Percentiles rank a stretch among this genome's conserved stretches.
Conservation (phyloP, 2,329 filamentous ascomycete genomes). For the Monilinia aucupariae region DNA sequence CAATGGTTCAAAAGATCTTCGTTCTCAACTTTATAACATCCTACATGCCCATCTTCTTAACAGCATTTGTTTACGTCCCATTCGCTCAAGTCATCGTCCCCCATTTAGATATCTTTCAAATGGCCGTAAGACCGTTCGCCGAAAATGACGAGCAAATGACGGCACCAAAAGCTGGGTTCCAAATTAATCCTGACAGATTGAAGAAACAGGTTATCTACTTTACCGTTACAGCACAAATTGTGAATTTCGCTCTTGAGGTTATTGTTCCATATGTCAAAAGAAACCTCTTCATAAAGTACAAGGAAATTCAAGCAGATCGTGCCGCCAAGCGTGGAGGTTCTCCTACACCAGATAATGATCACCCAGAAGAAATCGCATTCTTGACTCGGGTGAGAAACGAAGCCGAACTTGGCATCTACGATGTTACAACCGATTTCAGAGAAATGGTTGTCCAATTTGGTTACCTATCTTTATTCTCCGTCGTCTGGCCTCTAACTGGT, state of each 20-base stretch:
- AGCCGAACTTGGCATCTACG: constrained; percentile 75
- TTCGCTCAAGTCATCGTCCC: constrained; percentile 82
- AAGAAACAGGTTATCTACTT: constrained; percentile 94
- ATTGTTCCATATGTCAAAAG: constrained; percentile 82
- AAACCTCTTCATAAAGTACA: constrained; percentile 70
- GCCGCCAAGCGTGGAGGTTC: constrained; percentile 49
- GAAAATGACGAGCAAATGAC: constrained; percentile 67
- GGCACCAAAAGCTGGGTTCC: constrained; percentile 56
- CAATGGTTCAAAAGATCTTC: constrained; percentile 88
- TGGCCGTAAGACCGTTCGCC: constrained; percentile 68
- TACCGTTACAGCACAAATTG: constrained; percentile 86
- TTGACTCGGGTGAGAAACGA: constrained; percentile 76
- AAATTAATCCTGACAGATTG: constrained; percentile 76
- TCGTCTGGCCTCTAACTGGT: constrained; percentile 90
- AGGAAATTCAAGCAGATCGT: constrained; percentile 61
- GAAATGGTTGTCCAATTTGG: constrained; percentile 87
- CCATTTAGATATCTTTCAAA: constrained; percentile 75
- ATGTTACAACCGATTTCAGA: constrained; percentile 83
- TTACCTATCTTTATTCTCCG: constrained; percentile 87
- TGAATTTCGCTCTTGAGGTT: constrained; percentile 80
- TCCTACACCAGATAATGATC: constrained; percentile 48
- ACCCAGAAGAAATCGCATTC: constrained; percentile 73
- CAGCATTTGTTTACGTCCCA: constrained; percentile 89
- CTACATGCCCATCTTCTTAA: constrained; percentile 86
- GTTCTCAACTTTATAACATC: constrained; percentile 95